Percentiles rank a stretch among this genome's conserved stretches.
These are phyloP conservation scores for Trypanosoma congolense DNA, from an alignment of 208 protist species.

Conservation along the genomic window DNA sequence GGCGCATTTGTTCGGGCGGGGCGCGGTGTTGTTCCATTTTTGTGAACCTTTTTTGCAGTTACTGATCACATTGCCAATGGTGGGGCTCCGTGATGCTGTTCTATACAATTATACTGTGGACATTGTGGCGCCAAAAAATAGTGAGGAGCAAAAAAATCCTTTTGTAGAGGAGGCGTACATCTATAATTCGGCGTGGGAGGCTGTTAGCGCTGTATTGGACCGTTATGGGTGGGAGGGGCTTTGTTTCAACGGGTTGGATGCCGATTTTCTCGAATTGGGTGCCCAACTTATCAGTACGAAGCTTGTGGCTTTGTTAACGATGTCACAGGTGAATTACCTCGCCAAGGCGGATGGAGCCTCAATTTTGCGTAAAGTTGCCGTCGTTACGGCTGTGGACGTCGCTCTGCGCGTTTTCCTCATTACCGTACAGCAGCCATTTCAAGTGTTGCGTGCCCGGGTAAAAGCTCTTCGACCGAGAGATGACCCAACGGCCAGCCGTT, in stretches of 20 bases:
- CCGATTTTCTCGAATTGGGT: slow-evolving; percentile 23
- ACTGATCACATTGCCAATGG: not conserved
- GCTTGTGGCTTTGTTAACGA: slow-evolving; percentile 16
- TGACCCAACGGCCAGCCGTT: not conserved
- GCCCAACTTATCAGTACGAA: slow-evolving; percentile 14
- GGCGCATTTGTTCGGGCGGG: not conserved
- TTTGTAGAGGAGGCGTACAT: not conserved
- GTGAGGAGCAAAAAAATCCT: not conserved
- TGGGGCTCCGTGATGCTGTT: not conserved
- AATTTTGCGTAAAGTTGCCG: not conserved
- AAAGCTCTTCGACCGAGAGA: not conserved
- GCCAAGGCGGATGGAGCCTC: not conserved
- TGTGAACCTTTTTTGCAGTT: not conserved
- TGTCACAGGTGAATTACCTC: slow-evolving; percentile 3
- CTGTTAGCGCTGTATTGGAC: not conserved
- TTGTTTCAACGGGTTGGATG: slow-evolving; percentile 31
- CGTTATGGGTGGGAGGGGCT: slow-evolving; percentile 15
- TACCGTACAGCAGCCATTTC: not conserved
- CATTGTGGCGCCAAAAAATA: not conserved
- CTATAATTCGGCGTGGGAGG: not conserved
- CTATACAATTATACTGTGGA: not conserved
- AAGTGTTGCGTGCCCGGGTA: not conserved
- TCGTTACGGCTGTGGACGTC: not conserved
- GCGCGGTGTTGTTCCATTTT: not conserved
- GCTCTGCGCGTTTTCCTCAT: slow-evolving; percentile 22